A percentile compares a stretch with the other conserved stretches of the same genome.
Evolutionary conservation across 2,329 filamentous ascomycete species (phyloP).

Genomic region (Fusarium tricinctum): DNA sequence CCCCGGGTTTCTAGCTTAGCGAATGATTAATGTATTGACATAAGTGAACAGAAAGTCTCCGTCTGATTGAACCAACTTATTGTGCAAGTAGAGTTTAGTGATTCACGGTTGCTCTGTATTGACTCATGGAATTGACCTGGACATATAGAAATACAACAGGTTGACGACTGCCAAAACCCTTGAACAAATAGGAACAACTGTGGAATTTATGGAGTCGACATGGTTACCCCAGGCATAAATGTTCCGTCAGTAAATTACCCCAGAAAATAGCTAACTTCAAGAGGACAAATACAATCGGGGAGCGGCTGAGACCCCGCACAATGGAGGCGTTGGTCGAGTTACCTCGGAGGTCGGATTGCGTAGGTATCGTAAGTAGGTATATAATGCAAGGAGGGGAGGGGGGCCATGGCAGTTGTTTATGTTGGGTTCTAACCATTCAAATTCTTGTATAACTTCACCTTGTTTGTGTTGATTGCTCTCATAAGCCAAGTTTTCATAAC

Average conservation of each 20-base stretch:
- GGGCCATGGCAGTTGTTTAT: background rate
- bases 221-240: background rate
- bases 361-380: background rate
- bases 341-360: constrained; percentile 36
- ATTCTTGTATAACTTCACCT: background rate
- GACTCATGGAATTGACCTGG: no score
- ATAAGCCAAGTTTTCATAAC: constrained; percentile 2
- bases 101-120: no score
- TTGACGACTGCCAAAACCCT: no score
- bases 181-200: no score
- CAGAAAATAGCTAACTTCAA: constrained; percentile 5
- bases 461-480: background rate
- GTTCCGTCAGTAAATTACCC: background rate
- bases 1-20: no score
- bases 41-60: no score
- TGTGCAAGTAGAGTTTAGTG: no score
- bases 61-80: no score
- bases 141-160: no score
- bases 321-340: constrained; percentile 25
- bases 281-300: constrained; percentile 2
- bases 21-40: no score
- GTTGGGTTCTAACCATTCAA: background rate
- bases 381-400: constrained; percentile 17
- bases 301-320: constrained; percentile 44
- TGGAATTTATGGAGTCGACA: background rate